Evolutionary conservation across 306 rosid species (phyloP).

Genomic region (Oxytropis ochrocephala): DNA sequence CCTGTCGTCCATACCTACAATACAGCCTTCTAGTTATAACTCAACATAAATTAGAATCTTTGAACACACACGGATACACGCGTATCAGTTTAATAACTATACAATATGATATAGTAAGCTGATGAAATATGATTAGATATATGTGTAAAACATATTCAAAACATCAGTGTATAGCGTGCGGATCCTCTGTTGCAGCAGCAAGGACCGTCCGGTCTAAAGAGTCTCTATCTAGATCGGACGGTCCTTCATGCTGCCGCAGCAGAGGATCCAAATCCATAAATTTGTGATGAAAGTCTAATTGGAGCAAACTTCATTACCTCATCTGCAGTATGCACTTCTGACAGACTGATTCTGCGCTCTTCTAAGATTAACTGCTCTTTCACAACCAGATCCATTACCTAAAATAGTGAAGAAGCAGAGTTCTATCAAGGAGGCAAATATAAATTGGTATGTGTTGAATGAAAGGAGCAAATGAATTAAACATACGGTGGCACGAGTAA

Average conservation of each 20-base stretch:
- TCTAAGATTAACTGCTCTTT: constrained; percentile 48
- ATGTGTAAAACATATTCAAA: too few relatives aligned
- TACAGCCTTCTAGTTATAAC: constrained; percentile 1
- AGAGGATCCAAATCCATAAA: too few relatives aligned
- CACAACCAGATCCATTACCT: constrained; percentile 77
- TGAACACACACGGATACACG: background rate
- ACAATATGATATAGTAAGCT: too few relatives aligned
- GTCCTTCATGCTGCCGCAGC: too few relatives aligned
- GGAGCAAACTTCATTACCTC: constrained; percentile 38
- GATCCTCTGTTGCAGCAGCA: too few relatives aligned
- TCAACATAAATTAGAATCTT: background rate
- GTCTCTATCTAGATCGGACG: too few relatives aligned
- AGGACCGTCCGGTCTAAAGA: too few relatives aligned
- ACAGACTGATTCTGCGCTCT: constrained; percentile 68
- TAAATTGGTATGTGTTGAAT: background rate
- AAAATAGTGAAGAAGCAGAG: background rate
- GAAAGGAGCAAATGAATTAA: background rate
- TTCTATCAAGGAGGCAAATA: background rate
- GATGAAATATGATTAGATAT: too few relatives aligned
- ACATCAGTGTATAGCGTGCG: background rate
- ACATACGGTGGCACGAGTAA: constrained; percentile 72
- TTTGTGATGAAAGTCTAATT: background rate
- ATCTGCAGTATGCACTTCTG: constrained; percentile 77
- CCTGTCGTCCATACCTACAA: constrained; percentile 80
- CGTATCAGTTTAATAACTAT: too few relatives aligned